These are phyloP conservation scores for Anthoceros angustus DNA, from an alignment of 225 moss, liverwort and hornwort genomes.

Conservation along the genomic window DNA sequence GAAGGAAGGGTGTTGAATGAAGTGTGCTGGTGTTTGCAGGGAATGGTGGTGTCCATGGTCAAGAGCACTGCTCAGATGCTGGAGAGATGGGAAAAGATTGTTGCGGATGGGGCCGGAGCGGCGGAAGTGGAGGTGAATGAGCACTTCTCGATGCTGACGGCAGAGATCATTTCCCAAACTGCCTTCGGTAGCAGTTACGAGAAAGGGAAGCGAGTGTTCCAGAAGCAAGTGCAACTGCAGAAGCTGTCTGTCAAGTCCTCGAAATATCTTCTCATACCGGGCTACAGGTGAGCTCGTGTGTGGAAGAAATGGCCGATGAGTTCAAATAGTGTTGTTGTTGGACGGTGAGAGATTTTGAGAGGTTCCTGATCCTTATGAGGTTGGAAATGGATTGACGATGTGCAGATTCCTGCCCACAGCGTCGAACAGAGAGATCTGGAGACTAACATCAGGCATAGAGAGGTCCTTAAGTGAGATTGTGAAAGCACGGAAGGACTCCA, in stretches of 20 bases:
- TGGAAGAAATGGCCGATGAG: background rate
- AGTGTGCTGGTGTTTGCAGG: slow-evolving; percentile 10
- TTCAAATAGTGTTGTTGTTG: background rate
- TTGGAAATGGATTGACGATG: background rate
- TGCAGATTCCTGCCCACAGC: slow-evolving; percentile 10
- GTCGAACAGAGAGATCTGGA: background rate
- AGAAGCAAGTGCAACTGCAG: background rate
- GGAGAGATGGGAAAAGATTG: slow-evolving; percentile 18
- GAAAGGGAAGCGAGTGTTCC: slow-evolving; percentile 19
- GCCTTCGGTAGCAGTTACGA: slow-evolving; percentile 28
- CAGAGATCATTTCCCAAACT: slow-evolving; percentile 19
- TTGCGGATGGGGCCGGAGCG: slow-evolving; percentile 13
- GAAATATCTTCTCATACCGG: slow-evolving; percentile 1
- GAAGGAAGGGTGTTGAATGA: background rate
- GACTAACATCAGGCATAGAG: background rate
- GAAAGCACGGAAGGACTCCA: slow-evolving; percentile 2
- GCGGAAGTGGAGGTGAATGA: slow-evolving; percentile 17
- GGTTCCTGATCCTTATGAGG: slow-evolving; percentile 1
- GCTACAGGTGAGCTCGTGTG: slow-evolving; percentile 5
- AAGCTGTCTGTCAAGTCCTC: slow-evolving; percentile 2
- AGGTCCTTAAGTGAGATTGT: background rate
- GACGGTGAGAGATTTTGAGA: background rate
- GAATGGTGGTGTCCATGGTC: slow-evolving; percentile 31
- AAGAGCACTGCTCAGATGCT: slow-evolving; percentile 12
- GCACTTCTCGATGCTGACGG: slow-evolving; percentile 16